phyloP scores from a whole-genome alignment of 805 yeast genomes.

The Wickerhamomyces bovis region DNA sequence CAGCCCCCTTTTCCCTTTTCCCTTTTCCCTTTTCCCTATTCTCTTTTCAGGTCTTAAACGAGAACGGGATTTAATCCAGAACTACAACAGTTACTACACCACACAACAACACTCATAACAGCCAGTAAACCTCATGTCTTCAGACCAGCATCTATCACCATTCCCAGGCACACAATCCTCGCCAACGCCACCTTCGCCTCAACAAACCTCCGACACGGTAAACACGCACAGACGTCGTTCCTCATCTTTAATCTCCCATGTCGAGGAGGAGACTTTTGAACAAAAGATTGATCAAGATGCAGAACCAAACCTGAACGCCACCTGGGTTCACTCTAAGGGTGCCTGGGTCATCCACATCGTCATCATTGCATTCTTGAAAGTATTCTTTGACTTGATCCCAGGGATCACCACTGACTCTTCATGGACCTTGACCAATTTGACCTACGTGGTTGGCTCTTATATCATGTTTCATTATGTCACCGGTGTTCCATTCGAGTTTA shows the following conservation, averaged over 20 bases:
- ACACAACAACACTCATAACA: background rate
- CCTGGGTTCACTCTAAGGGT: slow-evolving; percentile 94
- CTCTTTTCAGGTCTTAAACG: too few species aligned
- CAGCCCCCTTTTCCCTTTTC: too few species aligned
- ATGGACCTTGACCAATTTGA: slow-evolving; percentile 90
- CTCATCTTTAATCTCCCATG: slow-evolving; percentile 84
- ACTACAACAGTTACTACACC: background rate
- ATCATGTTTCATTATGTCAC: slow-evolving; percentile 95
- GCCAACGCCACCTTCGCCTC: slow-evolving; percentile 13
- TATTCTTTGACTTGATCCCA: slow-evolving; percentile 75
- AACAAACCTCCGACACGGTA: slow-evolving; percentile 5
- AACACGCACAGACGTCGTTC: slow-evolving; percentile 58
- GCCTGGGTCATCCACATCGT: slow-evolving; percentile 95
- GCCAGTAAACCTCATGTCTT: background rate
- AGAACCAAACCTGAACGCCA: slow-evolving; percentile 86
- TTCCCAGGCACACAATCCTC: background rate
- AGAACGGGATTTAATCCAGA: too few species aligned
- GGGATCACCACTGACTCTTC: slow-evolving; percentile 76
- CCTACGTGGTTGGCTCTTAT: slow-evolving; percentile 87
- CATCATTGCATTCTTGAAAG: slow-evolving; percentile 64
- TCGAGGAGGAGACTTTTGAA: slow-evolving; percentile 88
- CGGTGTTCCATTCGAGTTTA: slow-evolving; percentile 96
- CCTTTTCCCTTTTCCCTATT: too few species aligned
- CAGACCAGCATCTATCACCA: background rate
- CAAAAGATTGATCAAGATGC: slow-evolving; percentile 88